These are phyloP conservation scores for Erysimum cheiranthoides DNA, from an alignment of 345 rosid genomes.

Conservation along the genomic window DNA sequence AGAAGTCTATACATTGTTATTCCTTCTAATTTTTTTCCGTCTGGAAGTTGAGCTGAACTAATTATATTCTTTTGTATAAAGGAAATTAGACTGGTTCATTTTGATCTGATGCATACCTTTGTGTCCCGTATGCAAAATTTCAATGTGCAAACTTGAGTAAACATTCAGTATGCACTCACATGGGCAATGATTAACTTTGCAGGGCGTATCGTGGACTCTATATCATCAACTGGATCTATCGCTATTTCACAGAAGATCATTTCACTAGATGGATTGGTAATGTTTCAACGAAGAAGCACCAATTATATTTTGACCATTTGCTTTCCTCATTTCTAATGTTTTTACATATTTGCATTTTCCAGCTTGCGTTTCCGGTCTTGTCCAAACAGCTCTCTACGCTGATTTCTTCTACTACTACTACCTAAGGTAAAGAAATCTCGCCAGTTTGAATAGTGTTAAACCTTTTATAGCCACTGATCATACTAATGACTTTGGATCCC, in stretches of 20 bases:
- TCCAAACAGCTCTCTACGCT: conserved; percentile 88
- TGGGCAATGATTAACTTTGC: conserved; percentile 37
- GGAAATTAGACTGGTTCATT: conserved; percentile 2
- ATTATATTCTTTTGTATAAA: neutral
- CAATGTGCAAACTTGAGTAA: conserved; percentile 2
- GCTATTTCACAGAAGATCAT: conserved; percentile 67
- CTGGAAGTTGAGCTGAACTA: neutral
- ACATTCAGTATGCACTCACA: neutral
- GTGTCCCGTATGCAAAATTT: neutral
- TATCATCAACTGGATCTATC: conserved; percentile 89
- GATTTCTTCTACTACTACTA: conserved; percentile 97
- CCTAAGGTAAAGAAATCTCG: conserved; percentile 58
- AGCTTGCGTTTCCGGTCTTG: conserved; percentile 86
- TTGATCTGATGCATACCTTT: conserved; percentile 12
- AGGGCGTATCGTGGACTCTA: conserved; percentile 91
- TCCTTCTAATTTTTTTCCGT: neutral
- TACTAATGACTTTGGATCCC: neutral
- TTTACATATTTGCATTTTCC: conserved; percentile 41
- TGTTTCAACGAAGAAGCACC: conserved; percentile 1
- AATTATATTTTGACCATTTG: neutral
- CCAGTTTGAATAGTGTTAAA: neutral
- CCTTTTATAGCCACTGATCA: neutral
- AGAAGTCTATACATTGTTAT: neutral
- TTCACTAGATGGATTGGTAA: conserved; percentile 85
- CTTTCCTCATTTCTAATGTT: conserved; percentile 20